These are phyloP conservation scores for Penicillium atrosanguineum DNA, from an alignment of 495 filamentous ascomycete species.

Conservation along the genomic window DNA sequence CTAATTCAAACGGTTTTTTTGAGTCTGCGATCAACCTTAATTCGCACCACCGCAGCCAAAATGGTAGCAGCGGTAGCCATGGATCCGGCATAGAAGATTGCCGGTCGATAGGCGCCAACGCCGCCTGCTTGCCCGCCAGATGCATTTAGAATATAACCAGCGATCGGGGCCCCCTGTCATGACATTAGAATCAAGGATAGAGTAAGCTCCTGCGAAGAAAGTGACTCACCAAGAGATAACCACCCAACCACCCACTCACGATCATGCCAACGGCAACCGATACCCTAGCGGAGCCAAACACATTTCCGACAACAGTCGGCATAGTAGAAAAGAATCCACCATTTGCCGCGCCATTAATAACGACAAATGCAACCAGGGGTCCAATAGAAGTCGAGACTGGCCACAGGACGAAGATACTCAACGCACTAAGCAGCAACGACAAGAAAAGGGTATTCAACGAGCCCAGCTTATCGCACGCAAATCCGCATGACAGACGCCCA, in stretches of 20 bases:
- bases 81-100: slow-evolving; percentile 56
- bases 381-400: slow-evolving; percentile 51
- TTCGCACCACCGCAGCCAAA: slow-evolving; percentile 20
- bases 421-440: slow-evolving; percentile 44
- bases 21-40: slow-evolving; percentile 25
- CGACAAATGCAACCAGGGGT: slow-evolving; percentile 50
- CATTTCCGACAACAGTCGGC: slow-evolving; percentile 58
- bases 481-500: slow-evolving; percentile 49
- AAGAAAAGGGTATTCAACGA: slow-evolving; percentile 50
- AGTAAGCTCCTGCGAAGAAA: neutral
- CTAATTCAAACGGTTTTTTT: slow-evolving; percentile 22
- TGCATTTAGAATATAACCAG: slow-evolving; percentile 54
- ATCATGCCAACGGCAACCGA: slow-evolving; percentile 61
- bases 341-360: slow-evolving; percentile 55
- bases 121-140: slow-evolving; percentile 47
- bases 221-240: slow-evolving; percentile 51
- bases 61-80: slow-evolving; percentile 31
- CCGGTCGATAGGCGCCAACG: slow-evolving; percentile 51
- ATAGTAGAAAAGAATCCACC: slow-evolving; percentile 59
- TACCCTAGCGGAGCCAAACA: slow-evolving; percentile 54
- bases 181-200: neutral
- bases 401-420: slow-evolving; percentile 58
- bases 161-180: slow-evolving; percentile 54
- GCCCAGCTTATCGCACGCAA: slow-evolving; percentile 50
- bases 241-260: slow-evolving; percentile 58